Evolutionary conservation across 2,329 filamentous ascomycete genomes (phyloP).

Genomic region (Didymella arachidicola): DNA sequence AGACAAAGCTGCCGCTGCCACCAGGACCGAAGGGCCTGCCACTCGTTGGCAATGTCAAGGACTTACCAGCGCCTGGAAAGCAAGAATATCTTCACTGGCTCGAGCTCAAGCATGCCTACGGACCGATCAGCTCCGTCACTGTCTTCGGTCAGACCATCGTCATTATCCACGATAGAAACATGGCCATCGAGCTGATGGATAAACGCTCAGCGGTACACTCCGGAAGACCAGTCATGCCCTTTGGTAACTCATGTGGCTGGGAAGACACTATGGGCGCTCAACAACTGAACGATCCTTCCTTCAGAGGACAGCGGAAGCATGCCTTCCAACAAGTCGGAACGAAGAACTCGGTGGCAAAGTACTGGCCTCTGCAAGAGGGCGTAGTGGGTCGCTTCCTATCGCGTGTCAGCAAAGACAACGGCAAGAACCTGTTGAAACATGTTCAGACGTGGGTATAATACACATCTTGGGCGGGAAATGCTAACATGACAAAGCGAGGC

Average conservation of each 20-base stretch:
- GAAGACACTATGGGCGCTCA: conserved; percentile 47
- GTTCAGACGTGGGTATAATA: conserved; percentile 50
- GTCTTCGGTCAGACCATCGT: conserved; percentile 37
- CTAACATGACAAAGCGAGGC: conserved; percentile 28
- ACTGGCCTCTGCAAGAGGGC: conserved; percentile 54
- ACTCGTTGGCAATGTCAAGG: conserved; percentile 59
- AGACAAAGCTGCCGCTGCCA: conserved; percentile 47
- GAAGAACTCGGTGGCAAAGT: conserved; percentile 50
- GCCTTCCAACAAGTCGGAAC: conserved; percentile 58
- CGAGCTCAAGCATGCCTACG: conserved; percentile 52
- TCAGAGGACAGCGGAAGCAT: conserved; percentile 54
- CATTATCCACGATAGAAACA: conserved; percentile 33
- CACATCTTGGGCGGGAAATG: neutral
- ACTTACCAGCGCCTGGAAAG: conserved; percentile 52
- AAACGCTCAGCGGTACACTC: conserved; percentile 36
- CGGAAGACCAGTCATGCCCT: conserved; percentile 29
- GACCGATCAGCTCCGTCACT: conserved; percentile 35
- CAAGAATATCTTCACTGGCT: conserved; percentile 56
- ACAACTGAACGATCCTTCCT: conserved; percentile 49
- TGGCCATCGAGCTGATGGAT: conserved; percentile 36
- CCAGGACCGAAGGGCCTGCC: conserved; percentile 61
- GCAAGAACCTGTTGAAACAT: conserved; percentile 49
- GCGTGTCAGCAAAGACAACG: conserved; percentile 52
- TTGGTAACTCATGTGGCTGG: conserved; percentile 47
- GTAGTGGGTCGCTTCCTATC: conserved; percentile 57